phyloP scores from a whole-genome alignment of 2,329 filamentous ascomycete species.

The Verticillium dahliae region DNA sequence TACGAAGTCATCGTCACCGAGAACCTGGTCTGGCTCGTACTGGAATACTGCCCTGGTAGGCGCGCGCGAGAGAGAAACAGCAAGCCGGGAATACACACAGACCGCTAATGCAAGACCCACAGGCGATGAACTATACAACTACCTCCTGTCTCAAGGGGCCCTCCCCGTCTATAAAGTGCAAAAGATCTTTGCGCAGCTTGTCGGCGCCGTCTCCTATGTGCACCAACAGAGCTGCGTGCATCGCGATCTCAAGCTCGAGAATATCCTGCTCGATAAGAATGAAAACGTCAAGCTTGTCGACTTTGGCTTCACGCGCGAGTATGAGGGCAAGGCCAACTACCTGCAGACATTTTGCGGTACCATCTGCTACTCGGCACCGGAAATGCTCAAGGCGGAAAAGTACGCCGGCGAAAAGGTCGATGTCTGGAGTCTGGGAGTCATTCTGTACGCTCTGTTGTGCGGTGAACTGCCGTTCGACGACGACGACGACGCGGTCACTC shows the following conservation, averaged over 20 bases:
- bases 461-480: constrained; percentile 94
- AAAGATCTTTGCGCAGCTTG: constrained; percentile 91
- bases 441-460: constrained; percentile 74
- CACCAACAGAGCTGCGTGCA: constrained; percentile 95
- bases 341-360: constrained; percentile 97
- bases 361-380: constrained; percentile 93
- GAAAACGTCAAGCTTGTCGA: constrained; percentile 97
- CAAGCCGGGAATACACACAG: background rate
- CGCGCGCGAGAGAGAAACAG: background rate
- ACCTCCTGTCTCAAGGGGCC: constrained; percentile 80
- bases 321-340: constrained; percentile 90
- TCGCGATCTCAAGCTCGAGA: constrained; percentile 92
- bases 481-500: constrained; percentile 83
- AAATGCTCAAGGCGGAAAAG: constrained; percentile 98
- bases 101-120: constrained; percentile 18
- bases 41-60: constrained; percentile 90
- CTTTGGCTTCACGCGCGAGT: constrained; percentile 96
- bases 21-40: constrained; percentile 85
- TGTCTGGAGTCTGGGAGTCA: constrained; percentile 86
- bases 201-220: constrained; percentile 91
- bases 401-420: constrained; percentile 98
- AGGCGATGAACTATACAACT: constrained; percentile 97
- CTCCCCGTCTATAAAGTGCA: constrained; percentile 82
- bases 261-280: constrained; percentile 91
- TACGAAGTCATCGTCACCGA: constrained; percentile 99